Evolutionary conservation across 352 stramenopile genomes (phyloP).

Genomic region (Thalassiosira mediterranea): DNA sequence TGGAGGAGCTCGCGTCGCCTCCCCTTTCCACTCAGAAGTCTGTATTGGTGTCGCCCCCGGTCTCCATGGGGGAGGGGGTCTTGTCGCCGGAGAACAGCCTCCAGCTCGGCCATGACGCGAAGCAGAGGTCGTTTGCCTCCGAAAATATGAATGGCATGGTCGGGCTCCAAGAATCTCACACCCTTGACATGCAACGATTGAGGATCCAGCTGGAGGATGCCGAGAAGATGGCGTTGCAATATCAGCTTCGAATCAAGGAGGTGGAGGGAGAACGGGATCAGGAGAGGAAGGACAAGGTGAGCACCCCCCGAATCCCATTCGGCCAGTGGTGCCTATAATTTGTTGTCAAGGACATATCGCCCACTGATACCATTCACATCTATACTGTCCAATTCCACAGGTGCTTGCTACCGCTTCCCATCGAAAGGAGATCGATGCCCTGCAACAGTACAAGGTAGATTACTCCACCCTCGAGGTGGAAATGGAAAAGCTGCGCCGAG

Average conservation of each 20-base stretch:
- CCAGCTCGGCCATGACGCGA: neutral
- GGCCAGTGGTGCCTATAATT: too few relatives aligned
- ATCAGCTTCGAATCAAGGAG: constrained; percentile 24
- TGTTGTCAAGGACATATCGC: too few relatives aligned
- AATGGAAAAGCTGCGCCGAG: constrained; percentile 15
- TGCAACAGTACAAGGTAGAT: constrained; percentile 1
- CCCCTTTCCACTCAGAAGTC: too few relatives aligned
- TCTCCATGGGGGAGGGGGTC: neutral
- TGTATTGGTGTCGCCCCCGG: neutral
- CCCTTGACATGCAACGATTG: constrained; percentile 4
- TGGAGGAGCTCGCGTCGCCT: constrained; percentile 26
- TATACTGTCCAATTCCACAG: neutral
- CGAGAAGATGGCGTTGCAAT: constrained; percentile 1
- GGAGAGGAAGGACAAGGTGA: constrained; percentile 32
- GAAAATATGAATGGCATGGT: constrained; percentile 1
- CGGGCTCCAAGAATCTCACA: neutral
- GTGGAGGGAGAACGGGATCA: constrained; percentile 34
- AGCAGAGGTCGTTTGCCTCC: neutral
- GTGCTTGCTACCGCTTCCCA: constrained; percentile 25
- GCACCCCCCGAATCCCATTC: too few relatives aligned
- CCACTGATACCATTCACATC: neutral
- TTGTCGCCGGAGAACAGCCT: neutral
- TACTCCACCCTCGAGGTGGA: constrained; percentile 14
- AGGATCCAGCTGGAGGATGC: constrained; percentile 18
- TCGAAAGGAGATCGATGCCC: constrained; percentile 28